Base-by-base conservation (phyloP, 2,329 filamentous ascomycete genomes). In the Phyllosticta citribraziliensis region DNA sequence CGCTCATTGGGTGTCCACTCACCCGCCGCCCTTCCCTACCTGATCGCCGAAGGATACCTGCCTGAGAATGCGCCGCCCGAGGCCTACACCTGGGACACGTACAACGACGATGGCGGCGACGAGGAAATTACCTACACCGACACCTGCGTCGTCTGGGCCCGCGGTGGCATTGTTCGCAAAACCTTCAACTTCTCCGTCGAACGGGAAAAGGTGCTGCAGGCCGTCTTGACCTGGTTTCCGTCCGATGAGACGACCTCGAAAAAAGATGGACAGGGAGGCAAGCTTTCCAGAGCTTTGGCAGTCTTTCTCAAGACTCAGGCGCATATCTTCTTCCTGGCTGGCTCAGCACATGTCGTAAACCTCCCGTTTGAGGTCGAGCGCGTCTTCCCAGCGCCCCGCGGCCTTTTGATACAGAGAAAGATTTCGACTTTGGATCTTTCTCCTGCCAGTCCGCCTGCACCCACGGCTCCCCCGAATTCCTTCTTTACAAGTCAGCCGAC, bases 291-390 rank as follows among this genome's bases (percentile, higher is more conserved):
- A 70, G 91, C 93, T 4, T 77, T 99, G 64, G 90, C 97, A 8
- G 88, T 99, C 56, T 88, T 97, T 66, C 83, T 99, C 66, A 92
- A 89, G 74, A 92, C 90, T 0, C 93, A 97, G 70, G 91, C 90
- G 22, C 93, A 97, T 71, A 85, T 99, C 65, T 95, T 92, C 78
- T 97, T 95, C 71, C 82, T 97, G 47, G 84, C 88, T 1, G 93
- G 93, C 20, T 87, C 90, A 35, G 94, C 84, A 70, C 89, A 99
- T 80, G 84, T 96, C 62, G 82, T 97, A 55, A 91, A 96, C 72
- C 84, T 99, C 70, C 93, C 93, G 1, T 99, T 99, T 70, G 92
- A 97, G 75, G 88, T 97, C 52, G 91, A 96, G 70, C 85, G 85
- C 58, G 91, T 89, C 30, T 90, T 92, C 72, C 85, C 93, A 40